phyloP scores from a whole-genome alignment of 148 eudicot species.

The Chenopodium berlandieri region DNA sequence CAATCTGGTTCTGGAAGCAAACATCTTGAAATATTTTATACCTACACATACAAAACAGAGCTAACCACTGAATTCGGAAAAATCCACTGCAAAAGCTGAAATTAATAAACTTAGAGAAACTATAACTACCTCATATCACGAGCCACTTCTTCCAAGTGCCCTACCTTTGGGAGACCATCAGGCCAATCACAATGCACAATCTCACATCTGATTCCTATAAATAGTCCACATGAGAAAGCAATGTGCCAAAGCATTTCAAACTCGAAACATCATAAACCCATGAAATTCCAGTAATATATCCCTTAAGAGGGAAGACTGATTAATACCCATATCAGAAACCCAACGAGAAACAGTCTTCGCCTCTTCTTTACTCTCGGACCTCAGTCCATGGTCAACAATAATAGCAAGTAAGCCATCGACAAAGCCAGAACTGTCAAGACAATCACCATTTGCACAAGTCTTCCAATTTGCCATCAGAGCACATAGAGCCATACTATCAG shows the following conservation, averaged over 20 bases:
- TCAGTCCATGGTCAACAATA: conserved; percentile 83
- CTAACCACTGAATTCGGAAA: background rate
- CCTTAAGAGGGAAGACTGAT: conserved; percentile 10
- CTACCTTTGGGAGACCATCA: conserved; percentile 67
- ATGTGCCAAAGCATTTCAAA: background rate
- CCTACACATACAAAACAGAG: conserved; percentile 36
- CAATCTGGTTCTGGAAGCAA: conserved; percentile 56
- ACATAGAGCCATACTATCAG: conserved; percentile 94
- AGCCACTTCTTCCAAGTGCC: conserved; percentile 94
- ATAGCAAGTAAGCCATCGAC: conserved; percentile 80
- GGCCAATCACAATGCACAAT: conserved; percentile 72
- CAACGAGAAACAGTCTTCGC: conserved; percentile 60
- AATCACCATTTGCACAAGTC: conserved; percentile 28
- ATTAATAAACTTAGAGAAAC: background rate
- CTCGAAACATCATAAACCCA: background rate
- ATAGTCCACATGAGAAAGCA: conserved; percentile 37
- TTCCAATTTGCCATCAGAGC: conserved; percentile 77
- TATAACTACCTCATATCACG: conserved; percentile 69
- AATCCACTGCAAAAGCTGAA: background rate
- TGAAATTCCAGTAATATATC: conserved; percentile 9
- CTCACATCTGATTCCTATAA: conserved; percentile 81
- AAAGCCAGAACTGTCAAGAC: conserved; percentile 37
- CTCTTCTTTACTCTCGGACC: conserved; percentile 80
- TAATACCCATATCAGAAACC: conserved; percentile 69
- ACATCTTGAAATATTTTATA: conserved; percentile 58